phyloP scores from a whole-genome alignment of 2,329 filamentous ascomycete genomes.

The Tolypocladium capitatum region DNA sequence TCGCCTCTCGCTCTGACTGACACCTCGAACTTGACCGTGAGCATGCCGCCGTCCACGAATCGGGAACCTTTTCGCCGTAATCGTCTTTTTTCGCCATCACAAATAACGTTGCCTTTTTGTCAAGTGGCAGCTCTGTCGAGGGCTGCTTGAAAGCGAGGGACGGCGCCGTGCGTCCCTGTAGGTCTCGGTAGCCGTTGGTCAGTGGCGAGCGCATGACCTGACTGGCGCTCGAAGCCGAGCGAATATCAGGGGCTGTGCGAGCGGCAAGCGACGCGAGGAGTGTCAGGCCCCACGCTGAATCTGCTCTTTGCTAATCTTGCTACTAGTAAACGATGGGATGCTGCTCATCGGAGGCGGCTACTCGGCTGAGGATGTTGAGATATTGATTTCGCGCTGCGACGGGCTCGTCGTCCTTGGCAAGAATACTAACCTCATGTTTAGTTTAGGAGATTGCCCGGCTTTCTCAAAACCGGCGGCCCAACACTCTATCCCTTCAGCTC shows the following conservation, averaged over 20 bases:
- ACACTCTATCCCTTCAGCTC: neutral
- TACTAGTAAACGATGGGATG: neutral
- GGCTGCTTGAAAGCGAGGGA: neutral
- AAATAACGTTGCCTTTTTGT: neutral
- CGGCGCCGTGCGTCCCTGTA: neutral
- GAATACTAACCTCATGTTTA: neutral
- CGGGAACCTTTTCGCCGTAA: constrained; percentile 17
- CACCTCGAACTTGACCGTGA: constrained; percentile 18
- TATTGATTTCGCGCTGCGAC: neutral
- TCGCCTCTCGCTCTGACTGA: constrained; percentile 14
- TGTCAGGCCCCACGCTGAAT: neutral
- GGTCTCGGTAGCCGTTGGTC: neutral
- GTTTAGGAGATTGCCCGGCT: no score
- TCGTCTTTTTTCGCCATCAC: constrained; percentile 13
- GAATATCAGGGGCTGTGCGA: neutral
- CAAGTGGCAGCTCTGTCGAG: neutral
- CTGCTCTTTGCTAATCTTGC: neutral
- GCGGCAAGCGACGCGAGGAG: neutral
- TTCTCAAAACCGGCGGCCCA: neutral
- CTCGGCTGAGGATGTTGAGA: neutral
- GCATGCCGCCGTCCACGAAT: constrained; percentile 16
- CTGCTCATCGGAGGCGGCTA: neutral
- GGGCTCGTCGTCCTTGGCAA: neutral
- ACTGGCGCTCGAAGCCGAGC: neutral
- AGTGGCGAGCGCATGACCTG: neutral